Evolutionary conservation across 163 green algal species (phyloP), one percentile per base, ranked within the genome.

Genomic region (Scenedesmus sp.): DNA sequence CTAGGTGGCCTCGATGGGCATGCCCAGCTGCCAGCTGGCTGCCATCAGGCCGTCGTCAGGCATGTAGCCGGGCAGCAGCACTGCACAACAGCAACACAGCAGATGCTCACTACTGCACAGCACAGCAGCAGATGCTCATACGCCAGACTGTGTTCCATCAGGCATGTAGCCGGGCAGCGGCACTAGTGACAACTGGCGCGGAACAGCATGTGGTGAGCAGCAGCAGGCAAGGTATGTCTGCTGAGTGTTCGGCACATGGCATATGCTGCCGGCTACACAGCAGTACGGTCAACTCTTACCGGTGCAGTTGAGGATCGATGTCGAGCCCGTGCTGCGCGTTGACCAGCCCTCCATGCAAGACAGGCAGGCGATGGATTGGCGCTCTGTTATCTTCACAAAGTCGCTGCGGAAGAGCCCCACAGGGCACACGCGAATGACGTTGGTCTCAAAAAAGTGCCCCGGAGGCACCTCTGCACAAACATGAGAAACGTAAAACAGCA

Each of bases 381-480:
- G 46, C 16, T 82, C 73, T 82, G 73, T 82, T 52, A 82, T 9
- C 10, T 52, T 46, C 12, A 82, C n/a, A 20, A 54, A 82, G 18
- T 82, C 23, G 73, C 73, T 82, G 73, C 73, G 73, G 73, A 55
- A 82, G 73, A 52, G 23, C n/a, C 73, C 73, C 23, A 82, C 73
- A 4, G 73, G 73, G n/a, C 73, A 82, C 16, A 55, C 20, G 4
- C 73, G 16, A 9, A 82, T 52, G n/a, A 82, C 73, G 73, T 82
- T 82, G 18, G 73, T 82, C 73, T 82, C 73, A 16, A 46, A 54
- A 20, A 82, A 82, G 73, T 52, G 73, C 8, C 73, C 73, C 46
- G 73, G 73, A 16, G 73, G 73, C 73, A 82, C 73, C n/a, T 52
- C 73, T 82, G 73, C 73, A 73, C 34, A 70, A 18, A 13, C 62